phyloP scores from a whole-genome alignment of 352 stramenopile species.

The Achlya hypogyna region DNA sequence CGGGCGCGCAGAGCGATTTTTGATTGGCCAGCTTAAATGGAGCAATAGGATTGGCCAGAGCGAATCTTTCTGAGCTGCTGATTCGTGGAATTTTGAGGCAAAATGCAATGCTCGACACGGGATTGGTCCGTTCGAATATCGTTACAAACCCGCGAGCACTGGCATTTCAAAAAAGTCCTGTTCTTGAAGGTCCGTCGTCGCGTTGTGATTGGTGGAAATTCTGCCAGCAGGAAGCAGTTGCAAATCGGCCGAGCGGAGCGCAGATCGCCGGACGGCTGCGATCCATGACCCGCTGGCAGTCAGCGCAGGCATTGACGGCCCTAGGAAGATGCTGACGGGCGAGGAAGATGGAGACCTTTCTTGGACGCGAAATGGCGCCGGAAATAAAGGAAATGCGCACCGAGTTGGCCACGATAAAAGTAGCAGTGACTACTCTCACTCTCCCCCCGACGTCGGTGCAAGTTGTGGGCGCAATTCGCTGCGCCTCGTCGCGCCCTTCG shows the following conservation, averaged over 20 bases:
- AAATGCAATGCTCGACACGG: background rate
- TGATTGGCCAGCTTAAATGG: slow-evolving; percentile 15
- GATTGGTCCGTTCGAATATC: slow-evolving; percentile 19
- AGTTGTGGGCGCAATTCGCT: no score
- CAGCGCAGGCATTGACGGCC: no score
- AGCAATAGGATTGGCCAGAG: slow-evolving; percentile 1
- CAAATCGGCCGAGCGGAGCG: background rate
- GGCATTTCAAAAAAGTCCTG: background rate
- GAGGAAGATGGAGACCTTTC: no score
- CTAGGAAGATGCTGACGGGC: no score
- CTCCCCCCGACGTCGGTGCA: no score
- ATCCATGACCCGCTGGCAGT: no score
- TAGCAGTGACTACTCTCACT: no score
- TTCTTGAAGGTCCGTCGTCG: background rate
- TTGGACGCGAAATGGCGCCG: no score
- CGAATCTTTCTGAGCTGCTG: background rate
- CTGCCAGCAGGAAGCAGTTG: background rate
- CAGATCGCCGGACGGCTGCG: background rate
- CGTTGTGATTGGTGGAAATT: slow-evolving; percentile 11
- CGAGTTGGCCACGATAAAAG: no score
- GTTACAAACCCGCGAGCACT: background rate
- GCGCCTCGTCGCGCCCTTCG: no score
- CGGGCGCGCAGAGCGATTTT: background rate
- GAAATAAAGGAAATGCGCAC: no score
- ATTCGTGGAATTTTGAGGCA: slow-evolving; percentile 18